phyloP scores from a whole-genome alignment of 352 stramenopile genomes.

The Phytophthora colocasiae region DNA sequence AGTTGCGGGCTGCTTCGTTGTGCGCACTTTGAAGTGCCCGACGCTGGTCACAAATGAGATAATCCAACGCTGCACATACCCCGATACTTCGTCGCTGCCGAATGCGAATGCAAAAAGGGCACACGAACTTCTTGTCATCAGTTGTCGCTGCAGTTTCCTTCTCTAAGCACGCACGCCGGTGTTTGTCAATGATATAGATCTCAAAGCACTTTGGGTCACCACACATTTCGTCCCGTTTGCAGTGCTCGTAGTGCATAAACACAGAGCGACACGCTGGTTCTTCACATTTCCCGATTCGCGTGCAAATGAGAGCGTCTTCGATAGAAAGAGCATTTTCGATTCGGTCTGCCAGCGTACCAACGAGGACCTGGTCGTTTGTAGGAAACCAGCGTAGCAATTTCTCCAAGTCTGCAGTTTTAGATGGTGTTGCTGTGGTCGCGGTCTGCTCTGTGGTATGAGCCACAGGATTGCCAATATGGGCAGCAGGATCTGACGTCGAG shows the following conservation, averaged over 20 bases:
- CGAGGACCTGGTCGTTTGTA: constrained; percentile 30
- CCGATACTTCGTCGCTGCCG: constrained; percentile 40
- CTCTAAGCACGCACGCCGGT: constrained; percentile 38
- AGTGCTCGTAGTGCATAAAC: constrained; percentile 44
- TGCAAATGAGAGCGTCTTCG: constrained; percentile 55
- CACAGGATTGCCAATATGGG: background rate
- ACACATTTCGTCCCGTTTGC: constrained; percentile 40
- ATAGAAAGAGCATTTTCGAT: constrained; percentile 39
- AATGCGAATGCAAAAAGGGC: constrained; percentile 58
- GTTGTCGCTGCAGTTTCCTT: constrained; percentile 15
- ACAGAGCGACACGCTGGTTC: constrained; percentile 33
- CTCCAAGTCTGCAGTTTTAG: constrained; percentile 31
- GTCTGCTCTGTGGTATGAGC: background rate
- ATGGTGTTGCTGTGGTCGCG: background rate
- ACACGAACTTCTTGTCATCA: constrained; percentile 28
- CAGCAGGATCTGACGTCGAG: constrained; percentile 8
- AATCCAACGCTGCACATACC: constrained; percentile 33
- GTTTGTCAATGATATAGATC: constrained; percentile 32
- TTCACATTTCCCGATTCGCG: constrained; percentile 40
- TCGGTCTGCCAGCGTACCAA: constrained; percentile 33
- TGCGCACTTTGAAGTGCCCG: constrained; percentile 30
- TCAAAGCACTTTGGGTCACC: constrained; percentile 33
- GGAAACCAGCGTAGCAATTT: constrained; percentile 43
- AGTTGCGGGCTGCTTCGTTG: constrained; percentile 42
- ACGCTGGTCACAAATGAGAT: constrained; percentile 43